phyloP scores from a whole-genome alignment of 139 green algal genomes.

The Nannochloris sp. region DNA sequence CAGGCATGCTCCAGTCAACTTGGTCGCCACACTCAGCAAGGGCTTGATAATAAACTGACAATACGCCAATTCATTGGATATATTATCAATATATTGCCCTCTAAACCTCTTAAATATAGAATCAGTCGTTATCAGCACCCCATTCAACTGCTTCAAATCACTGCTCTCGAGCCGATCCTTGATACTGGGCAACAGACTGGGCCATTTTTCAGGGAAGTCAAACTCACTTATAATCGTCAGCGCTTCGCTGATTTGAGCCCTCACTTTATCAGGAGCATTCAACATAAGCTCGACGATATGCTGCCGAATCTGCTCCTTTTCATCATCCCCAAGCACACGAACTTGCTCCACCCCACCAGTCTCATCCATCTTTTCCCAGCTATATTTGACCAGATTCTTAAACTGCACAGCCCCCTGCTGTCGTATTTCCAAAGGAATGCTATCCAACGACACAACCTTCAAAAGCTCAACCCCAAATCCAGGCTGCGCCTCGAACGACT shows the following conservation, averaged over 20 bases:
- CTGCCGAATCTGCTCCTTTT: conserved; percentile 71
- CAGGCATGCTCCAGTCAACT: conserved; percentile 7
- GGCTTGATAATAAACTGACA: conserved; percentile 68
- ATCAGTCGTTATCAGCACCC: conserved; percentile 84
- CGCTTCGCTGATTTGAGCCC: conserved; percentile 83
- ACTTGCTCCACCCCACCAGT: conserved; percentile 7
- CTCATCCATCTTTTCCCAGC: conserved; percentile 53
- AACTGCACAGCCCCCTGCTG: conserved; percentile 92
- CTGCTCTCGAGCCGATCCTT: conserved; percentile 48
- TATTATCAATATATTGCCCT: conserved; percentile 51
- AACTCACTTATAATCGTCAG: conserved; percentile 79
- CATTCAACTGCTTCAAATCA: conserved; percentile 57
- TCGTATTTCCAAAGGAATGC: conserved; percentile 54
- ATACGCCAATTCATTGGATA: conserved; percentile 62
- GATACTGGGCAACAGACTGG: conserved; percentile 81
- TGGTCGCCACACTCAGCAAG: conserved; percentile 35
- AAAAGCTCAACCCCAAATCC: conserved; percentile 59
- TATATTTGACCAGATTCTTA: conserved; percentile 92
- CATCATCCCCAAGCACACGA: neutral
- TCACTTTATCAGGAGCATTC: conserved; percentile 54
- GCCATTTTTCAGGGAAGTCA: conserved; percentile 90
- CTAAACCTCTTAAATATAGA: conserved; percentile 94
- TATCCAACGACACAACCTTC: conserved; percentile 57
- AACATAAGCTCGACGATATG: conserved; percentile 86
- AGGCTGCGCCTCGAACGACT: conserved; percentile 47